These are phyloP conservation scores for Leonotis leonurus DNA, from an alignment of 257 asterid genomes.

Conservation along the genomic window DNA sequence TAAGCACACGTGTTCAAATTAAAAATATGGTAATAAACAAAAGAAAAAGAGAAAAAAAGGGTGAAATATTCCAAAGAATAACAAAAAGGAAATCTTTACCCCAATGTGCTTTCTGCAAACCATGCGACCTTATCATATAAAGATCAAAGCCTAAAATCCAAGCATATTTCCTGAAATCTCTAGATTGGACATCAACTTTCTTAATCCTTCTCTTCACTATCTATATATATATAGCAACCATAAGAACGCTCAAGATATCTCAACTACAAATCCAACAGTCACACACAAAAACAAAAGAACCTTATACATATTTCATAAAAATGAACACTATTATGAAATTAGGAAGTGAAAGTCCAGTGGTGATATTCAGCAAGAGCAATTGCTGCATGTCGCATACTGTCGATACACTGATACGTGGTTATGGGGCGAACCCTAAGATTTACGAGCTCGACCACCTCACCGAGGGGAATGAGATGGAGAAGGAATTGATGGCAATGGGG, in stretches of 20 bases:
- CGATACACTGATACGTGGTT: constrained; percentile 31
- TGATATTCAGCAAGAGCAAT: constrained; percentile 48
- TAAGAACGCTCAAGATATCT: not conserved
- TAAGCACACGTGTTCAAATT: not conserved
- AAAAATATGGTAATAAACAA: not conserved
- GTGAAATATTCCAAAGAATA: constrained; percentile 23
- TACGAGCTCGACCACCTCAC: constrained; percentile 36
- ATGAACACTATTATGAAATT: constrained; percentile 35
- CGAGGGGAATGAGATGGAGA: constrained; percentile 35
- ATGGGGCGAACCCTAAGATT: constrained; percentile 45
- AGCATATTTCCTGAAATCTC: constrained; percentile 20
- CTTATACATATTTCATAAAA: no score
- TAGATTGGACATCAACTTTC: constrained; percentile 1
- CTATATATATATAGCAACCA: constrained; percentile 18
- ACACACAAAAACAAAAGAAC: not conserved
- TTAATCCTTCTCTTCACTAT: not conserved
- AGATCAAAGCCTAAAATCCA: not conserved
- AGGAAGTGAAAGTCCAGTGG: constrained; percentile 40
- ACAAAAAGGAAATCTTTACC: constrained; percentile 12
- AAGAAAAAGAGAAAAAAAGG: not conserved
- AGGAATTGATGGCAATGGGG: constrained; percentile 38
- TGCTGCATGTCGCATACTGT: constrained; percentile 56
- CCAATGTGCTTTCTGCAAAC: not conserved
- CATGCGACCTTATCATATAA: constrained; percentile 13
- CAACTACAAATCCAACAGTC: not conserved